phyloP scores from a whole-genome alignment of 2,329 filamentous ascomycete genomes.

The Aspergillus viridinutans region DNA sequence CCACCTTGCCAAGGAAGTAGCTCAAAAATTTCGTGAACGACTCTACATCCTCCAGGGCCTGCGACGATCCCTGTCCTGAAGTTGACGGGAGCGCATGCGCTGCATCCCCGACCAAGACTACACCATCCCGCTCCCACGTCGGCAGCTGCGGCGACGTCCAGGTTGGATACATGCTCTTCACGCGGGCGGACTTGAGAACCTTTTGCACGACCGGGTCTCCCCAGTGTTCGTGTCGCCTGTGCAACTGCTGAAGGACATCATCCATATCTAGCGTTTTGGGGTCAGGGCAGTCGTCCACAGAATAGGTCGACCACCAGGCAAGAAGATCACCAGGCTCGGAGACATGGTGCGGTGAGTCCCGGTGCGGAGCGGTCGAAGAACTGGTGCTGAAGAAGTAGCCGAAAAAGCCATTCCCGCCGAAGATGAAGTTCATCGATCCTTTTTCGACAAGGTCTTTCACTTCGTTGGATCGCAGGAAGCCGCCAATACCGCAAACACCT shows the following conservation, averaged over 20 bases:
- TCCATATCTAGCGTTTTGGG: conserved; percentile 27
- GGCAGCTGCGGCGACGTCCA: conserved; percentile 47
- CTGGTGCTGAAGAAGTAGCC: conserved; percentile 42
- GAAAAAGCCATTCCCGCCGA: conserved; percentile 50
- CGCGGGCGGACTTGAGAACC: conserved; percentile 36
- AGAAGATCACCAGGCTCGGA: conserved; percentile 29
- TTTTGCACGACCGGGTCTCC: conserved; percentile 42
- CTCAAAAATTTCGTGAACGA: conserved; percentile 42
- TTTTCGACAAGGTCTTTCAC: conserved; percentile 28
- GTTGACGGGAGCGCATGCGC: conserved; percentile 54
- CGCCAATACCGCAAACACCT: conserved; percentile 45
- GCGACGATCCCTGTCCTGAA: conserved; percentile 53
- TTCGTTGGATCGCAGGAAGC: conserved; percentile 36
- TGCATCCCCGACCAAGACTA: conserved; percentile 55
- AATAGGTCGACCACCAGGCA: conserved; percentile 47
- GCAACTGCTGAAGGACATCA: conserved; percentile 33
- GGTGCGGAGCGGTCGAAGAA: conserved; percentile 13
- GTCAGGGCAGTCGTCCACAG: conserved; percentile 29
- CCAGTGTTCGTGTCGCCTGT: conserved; percentile 43
- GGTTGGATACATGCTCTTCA: conserved; percentile 46
- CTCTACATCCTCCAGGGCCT: conserved; percentile 54
- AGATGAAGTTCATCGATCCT: conserved; percentile 41
- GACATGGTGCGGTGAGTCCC: conserved; percentile 23
- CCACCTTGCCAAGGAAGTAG: conserved; percentile 21
- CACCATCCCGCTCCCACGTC: conserved; percentile 44